Percentiles rank a stretch among this genome's conserved stretches.
Conservation (phyloP, 2,329 filamentous ascomycete species). For the Claviceps digitariae region DNA sequence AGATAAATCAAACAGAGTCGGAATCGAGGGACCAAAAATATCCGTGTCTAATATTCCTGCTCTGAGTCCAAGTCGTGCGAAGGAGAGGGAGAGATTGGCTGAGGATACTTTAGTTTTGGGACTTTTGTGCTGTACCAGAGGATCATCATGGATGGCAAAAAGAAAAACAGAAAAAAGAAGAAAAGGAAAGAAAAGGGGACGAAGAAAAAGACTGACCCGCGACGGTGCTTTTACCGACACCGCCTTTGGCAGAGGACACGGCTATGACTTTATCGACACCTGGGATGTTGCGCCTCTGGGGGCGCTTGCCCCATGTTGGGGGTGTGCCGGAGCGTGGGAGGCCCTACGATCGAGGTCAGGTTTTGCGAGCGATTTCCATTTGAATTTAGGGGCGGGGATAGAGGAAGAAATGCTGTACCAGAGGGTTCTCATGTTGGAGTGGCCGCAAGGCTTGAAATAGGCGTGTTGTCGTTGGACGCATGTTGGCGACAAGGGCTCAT, state of each 20-base stretch:
- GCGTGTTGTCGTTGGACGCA: conserved; percentile 24
- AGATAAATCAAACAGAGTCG: conserved; percentile 71
- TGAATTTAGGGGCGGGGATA: rapidly evolving
- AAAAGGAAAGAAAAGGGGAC: background rate
- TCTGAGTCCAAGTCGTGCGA: conserved; percentile 68
- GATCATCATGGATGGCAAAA: background rate
- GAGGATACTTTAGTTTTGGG: background rate
- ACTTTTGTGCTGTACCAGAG: background rate
- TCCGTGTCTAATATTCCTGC: conserved; percentile 88
- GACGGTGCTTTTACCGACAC: conserved; percentile 95
- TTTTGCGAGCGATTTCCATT: background rate
- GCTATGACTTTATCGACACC: conserved; percentile 86
- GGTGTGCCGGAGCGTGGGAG: conserved; percentile 60
- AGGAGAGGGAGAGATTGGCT: conserved; percentile 75
- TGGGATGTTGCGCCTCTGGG: conserved; percentile 65
- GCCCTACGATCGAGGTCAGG: conserved; percentile 40
- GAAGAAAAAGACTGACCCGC: conserved; percentile 42
- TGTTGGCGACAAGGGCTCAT: conserved; percentile 10
- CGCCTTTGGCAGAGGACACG: conserved; percentile 94
- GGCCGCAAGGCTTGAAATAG: conserved; percentile 20
- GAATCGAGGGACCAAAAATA: conserved; percentile 92
- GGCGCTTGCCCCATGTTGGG: conserved; percentile 53
- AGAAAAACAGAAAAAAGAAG: background rate
- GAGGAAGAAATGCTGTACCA: conserved; percentile 44
- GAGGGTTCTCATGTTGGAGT: conserved; percentile 66